phyloP scores from a whole-genome alignment of 164 flowering plant genomes.

The Dillenia suffruticosa region DNA sequence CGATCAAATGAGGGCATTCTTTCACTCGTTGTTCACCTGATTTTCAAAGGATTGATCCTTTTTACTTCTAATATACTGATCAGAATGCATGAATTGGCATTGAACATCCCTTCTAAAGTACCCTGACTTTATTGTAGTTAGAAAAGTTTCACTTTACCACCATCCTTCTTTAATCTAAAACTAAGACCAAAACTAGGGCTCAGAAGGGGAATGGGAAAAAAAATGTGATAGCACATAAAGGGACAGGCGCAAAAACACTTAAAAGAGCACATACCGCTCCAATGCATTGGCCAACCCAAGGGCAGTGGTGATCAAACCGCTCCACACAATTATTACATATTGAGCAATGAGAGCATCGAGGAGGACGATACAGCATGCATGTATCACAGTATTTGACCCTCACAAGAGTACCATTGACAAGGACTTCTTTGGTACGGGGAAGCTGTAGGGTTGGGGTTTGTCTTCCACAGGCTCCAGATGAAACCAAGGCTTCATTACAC shows the following conservation, averaged over 20 bases:
- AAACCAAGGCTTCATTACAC: constrained; percentile 18
- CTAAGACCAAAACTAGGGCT: neutral
- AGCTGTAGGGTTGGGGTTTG: constrained; percentile 14
- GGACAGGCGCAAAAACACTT: neutral
- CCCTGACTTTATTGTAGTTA: no score
- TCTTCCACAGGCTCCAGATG: constrained; percentile 17
- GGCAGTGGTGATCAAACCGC: constrained; percentile 46
- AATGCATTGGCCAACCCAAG: constrained; percentile 49
- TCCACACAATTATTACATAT: constrained; percentile 35
- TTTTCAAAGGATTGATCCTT: no score
- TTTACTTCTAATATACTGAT: no score
- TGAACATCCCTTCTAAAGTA: no score
- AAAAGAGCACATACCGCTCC: constrained; percentile 23
- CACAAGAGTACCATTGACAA: constrained; percentile 32
- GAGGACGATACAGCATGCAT: constrained; percentile 44
- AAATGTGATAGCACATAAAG: neutral
- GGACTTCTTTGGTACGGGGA: constrained; percentile 31
- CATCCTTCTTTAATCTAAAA: no score
- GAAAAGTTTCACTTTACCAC: no score
- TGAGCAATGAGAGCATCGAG: constrained; percentile 37
- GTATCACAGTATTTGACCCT: constrained; percentile 41
- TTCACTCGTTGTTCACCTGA: no score
- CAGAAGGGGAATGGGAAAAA: neutral
- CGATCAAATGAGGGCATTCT: no score
- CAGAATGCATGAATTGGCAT: no score